Evolutionary conservation across 148 eudicot genomes (phyloP), one percentile per base, ranked within the genome.

Genomic region (Salicornia ramosissima): DNA sequence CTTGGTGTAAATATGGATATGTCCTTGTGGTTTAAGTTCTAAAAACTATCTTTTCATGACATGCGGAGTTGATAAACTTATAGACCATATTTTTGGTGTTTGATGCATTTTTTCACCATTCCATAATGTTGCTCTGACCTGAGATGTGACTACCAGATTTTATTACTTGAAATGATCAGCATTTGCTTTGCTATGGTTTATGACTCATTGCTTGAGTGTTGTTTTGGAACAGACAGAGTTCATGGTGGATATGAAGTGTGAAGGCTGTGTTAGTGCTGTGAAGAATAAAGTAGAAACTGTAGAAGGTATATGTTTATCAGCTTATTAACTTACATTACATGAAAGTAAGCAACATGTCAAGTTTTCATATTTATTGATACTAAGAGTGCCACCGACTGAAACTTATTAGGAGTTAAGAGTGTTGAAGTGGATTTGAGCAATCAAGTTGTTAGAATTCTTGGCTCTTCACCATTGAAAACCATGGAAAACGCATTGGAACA

Each of bases 191-290:
- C 43, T 24, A 22, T 46, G 4, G 43, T 29, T 19, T 26, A 13
- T 55, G 5, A 45, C 21, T 46, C 26, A 42, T 13, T 72, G 29
- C 2, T 71, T 33, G 34, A 43, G 7, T 64, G 51, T 71, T 33
- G 26, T 45, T 26, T 73, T 63, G 29, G 36, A 64, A 60, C 89
- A 93, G 98, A 93, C 97, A 19, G 98, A 93, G 75, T 93, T 85
- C 64, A 87, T 93, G 98, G 98, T 93, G 80, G 96, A 93, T 75
- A 93, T 93, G 97, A 81, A 77, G 70, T 87, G 99, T 71, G 96
- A 94, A 65, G 93, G 93, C 28, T 90, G 99, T 82, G 97, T 91
- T 29, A 83, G 69, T 30, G 80, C 97, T 24, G 97, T 94, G 51
- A 87, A 80, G 80, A 83, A 65, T 71, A 94, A 91, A 70, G 61